Evolutionary conservation across 1,284 basidiomycete species (phyloP), one percentile per base, ranked within the genome.

Genomic region (Hypsizygus ulmarius): DNA sequence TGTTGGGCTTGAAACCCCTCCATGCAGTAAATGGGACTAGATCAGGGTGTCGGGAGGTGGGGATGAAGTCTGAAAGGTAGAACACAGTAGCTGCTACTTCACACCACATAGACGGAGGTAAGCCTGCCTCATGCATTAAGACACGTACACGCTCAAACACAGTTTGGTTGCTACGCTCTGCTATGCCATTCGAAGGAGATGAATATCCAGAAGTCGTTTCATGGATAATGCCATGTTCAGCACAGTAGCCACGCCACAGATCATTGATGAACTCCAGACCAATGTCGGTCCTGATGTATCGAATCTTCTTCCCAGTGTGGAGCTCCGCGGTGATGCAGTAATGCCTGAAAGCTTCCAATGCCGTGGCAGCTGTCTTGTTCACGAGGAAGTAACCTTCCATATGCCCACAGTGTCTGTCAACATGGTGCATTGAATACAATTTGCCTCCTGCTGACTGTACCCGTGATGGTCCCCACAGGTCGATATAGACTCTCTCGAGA

Each of bases 121-220:
- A n/a, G n/a, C n/a, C n/a, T n/a, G n/a, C n/a, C n/a, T n/a, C n/a
- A n/a, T n/a, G n/a, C n/a, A n/a, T n/a, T n/a, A n/a, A n/a, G n/a
- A n/a, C n/a, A n/a, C n/a, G n/a, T n/a, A n/a, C 56, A 1, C 50
- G 42, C 27, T 67, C 63, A 7, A 66, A 38, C 7, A 68, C 48
- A 0, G 63, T 68, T 9, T 55, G 51, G 42, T 66, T 66, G 10
- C 51, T 43, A 1, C 54, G 50, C 45, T 72, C 67, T 0, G 64
- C 58, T 1, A 55, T 47, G 0, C 62, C 59, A 43, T 66, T 65
- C 19, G 56, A 49, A 2, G 54, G 36, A 3, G 59, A 56, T 0
- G 60, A 49, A 47, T 64, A 60, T 5, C 53, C 48, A 7, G 56
- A 45, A 0, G 53, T 59, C 1, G 51, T 41, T n/a, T 63, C 56